Evolutionary conservation across 805 yeast genomes (phyloP), one percentile per base, ranked within the genome.

Genomic region (Wickerhamomyces tratensis): DNA sequence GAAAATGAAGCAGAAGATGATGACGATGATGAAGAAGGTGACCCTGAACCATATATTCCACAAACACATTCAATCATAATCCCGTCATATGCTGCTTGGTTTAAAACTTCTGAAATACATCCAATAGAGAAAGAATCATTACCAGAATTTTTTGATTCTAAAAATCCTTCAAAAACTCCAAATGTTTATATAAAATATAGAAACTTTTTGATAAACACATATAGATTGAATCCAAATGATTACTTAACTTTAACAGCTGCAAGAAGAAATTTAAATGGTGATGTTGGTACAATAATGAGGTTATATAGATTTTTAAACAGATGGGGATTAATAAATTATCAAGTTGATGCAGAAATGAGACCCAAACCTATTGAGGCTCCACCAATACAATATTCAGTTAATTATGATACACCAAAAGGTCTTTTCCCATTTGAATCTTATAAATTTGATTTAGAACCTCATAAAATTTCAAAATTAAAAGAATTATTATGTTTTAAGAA

Each of bases 311-410:
- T 89, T 57, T 65, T 89, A 44, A 86, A 79, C 51, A 84, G 83
- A 59, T 89, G 97, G 97, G 97, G 97, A 0, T 68, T 89, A 41
- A 86, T 89, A 41, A 89, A 89, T 62, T 89, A 89, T 60, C 97
- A 89, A 61, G 94, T 89, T 2, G 85, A 82, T 57, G 86, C 89
- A 2, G 84, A 77, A 48, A 69, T 79, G 42, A 74, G 80, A 48
- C 93, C 94, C 5, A 72, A 72, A 26, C 69, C 77, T 41, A 70
- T 81, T 14, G 85, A 79, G 43, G 83, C 86, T 38, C 89, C 88
- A 25, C 77, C 87, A 3, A 88, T 87, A 9, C 86, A 82, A 50
- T 87, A 79, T 64, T 74, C 79, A 42, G 81, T 86, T 2, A 80
- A 77, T 45, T 79, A 77, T 54, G 97, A 89, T 60, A 85, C 95